phyloP scores from a whole-genome alignment of 2,329 filamentous ascomycete genomes.

The Stagonosporopsis vannaccii region DNA sequence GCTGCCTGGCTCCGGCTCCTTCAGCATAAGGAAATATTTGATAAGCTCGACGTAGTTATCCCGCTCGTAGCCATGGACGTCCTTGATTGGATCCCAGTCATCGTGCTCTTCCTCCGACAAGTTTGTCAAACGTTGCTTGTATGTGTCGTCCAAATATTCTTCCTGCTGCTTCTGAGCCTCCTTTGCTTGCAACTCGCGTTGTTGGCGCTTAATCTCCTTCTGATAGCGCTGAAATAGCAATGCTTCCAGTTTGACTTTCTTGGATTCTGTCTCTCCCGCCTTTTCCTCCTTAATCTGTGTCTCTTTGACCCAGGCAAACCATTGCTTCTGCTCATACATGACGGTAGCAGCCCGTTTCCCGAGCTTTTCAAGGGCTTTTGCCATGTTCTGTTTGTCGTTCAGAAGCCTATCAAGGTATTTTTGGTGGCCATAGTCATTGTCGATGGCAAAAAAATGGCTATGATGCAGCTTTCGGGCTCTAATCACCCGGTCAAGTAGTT shows the following conservation, averaged over 20 bases:
- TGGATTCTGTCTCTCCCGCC: conserved; percentile 57
- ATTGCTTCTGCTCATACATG: conserved; percentile 57
- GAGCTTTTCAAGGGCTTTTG: conserved; percentile 53
- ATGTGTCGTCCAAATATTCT: conserved; percentile 54
- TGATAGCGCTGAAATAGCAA: conserved; percentile 58
- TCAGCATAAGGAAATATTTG: conserved; percentile 56
- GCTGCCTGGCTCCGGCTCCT: conserved; percentile 22
- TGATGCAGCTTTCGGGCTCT: conserved; percentile 54
- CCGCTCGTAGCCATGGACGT: conserved; percentile 56
- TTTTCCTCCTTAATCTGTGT: conserved; percentile 56
- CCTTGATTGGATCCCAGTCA: conserved; percentile 59
- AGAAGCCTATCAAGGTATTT: conserved; percentile 50
- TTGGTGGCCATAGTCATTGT: conserved; percentile 55
- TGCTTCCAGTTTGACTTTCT: conserved; percentile 59
- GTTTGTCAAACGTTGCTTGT: conserved; percentile 51
- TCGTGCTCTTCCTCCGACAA: conserved; percentile 47
- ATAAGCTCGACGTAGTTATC: conserved; percentile 56
- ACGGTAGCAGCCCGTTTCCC: conserved; percentile 54
- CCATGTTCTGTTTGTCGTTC: conserved; percentile 48
- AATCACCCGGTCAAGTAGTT: conserved; percentile 52
- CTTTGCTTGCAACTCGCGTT: conserved; percentile 49
- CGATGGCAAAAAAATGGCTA: conserved; percentile 53
- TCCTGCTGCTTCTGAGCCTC: conserved; percentile 56
- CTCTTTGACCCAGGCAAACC: conserved; percentile 58
- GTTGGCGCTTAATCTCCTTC: conserved; percentile 53